Evolutionary conservation across 352 stramenopile genomes (phyloP), one percentile per base, ranked within the genome.

Genomic region (Phytophthora foliorum): DNA sequence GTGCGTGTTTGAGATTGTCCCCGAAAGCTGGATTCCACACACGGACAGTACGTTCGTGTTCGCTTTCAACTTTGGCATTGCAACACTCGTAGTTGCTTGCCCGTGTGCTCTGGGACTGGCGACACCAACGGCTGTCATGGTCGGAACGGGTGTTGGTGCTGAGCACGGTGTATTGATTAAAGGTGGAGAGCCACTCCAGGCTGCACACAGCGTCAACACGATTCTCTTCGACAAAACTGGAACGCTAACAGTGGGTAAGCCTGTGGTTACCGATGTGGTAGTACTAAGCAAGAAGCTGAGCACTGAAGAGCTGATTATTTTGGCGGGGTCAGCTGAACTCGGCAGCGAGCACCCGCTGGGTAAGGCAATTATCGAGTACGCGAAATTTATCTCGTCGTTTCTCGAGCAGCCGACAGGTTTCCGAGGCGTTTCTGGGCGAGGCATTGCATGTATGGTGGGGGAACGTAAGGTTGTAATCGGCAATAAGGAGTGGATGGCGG

Each of bases 171-270:
- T 99, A 46, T 81, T 99, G 21, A 99, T 99, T 82, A 99, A 99
- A 78, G 98, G 98, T 22, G 98, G 97, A 5, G 90, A 97, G 57
- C 88, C 95, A 13, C 80, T 99, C 9, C 92, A 99, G 58, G 80
- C 86, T n/a, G 91, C 92, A 11, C 89, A 98, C 67, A 96, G 94
- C 56, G 86, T 99, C 41, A 92, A 97, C 58, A 94, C 92, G 36
- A 95, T 99, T 55, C 73, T 99, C 22, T 99, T 99, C 74, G 98
- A 99, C 82, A 99, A 99, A 84, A 99, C 98, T 0, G 98, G 98
- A 3, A 99, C 98, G n/a, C 72, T 99, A 13, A 99, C 97, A 1
- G 84, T 93, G 17, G 97, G 97, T 8, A 85, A 95, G 45, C 97
- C 96, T 6, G 80, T 87, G 8, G 91, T 98, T 46, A 93, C 85